Percentiles rank a stretch among this genome's conserved stretches.
Conservation (phyloP, 768 basidiomycete species). For the Rhodotorula babjevae region DNA sequence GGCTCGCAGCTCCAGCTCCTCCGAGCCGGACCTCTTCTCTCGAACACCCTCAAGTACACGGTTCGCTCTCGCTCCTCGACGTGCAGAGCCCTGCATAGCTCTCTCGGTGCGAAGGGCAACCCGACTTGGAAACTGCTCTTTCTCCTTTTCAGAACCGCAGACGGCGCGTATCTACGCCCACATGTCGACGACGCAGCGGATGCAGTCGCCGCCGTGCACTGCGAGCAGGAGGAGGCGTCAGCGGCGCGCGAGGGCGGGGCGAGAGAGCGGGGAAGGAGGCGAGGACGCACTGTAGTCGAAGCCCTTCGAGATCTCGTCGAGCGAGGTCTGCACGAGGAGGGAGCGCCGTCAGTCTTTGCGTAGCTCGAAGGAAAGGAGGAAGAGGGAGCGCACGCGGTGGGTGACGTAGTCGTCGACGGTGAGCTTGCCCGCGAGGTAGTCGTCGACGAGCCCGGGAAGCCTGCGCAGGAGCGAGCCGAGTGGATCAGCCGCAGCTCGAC, state of each 20-base stretch:
- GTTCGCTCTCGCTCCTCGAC: too few species aligned
- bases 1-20: too few species aligned
- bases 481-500: background rate
- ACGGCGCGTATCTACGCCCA: slow-evolving; percentile 5
- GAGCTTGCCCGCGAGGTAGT: slow-evolving; percentile 73
- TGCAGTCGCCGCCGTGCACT: slow-evolving; percentile 71
- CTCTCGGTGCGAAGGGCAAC: too few species aligned
- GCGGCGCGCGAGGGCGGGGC: background rate
- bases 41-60: too few species aligned
- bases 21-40: too few species aligned
- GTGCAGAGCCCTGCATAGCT: too few species aligned
- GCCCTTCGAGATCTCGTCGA: slow-evolving; percentile 93
- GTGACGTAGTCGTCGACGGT: slow-evolving; percentile 94
- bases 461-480: background rate
- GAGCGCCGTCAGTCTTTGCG: background rate
- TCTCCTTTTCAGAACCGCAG: background rate
- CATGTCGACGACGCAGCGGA: slow-evolving; percentile 95
- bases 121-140: background rate
- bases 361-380: slow-evolving; percentile 46
- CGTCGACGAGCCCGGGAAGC: slow-evolving; percentile 49
- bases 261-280: slow-evolving; percentile 2
- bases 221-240: background rate
- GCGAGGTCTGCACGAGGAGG: slow-evolving; percentile 72
- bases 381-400: slow-evolving; percentile 57
- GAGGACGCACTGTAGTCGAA: slow-evolving; percentile 12